Conservation (phyloP, 371 early-diverging fungal genomes). For the Capillidium rhysosporum region DNA sequence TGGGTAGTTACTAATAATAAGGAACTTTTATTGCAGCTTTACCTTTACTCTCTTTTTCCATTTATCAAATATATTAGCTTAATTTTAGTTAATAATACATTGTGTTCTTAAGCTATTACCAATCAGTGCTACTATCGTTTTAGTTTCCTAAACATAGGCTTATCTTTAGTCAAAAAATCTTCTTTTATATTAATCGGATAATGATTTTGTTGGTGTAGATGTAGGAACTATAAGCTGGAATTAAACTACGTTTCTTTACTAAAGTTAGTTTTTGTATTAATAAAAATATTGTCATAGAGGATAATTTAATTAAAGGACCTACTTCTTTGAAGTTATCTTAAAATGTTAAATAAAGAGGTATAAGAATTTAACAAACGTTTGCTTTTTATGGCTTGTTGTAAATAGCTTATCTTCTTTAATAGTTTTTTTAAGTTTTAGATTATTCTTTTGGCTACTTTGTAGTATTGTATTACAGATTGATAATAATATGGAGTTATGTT, state of each 20-base stretch:
- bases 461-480: neutral
- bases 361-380: neutral
- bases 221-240: neutral
- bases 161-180: neutral
- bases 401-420: neutral
- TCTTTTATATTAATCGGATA: constrained; percentile 5
- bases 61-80: neutral
- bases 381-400: neutral
- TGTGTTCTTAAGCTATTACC: constrained; percentile 1
- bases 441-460: neutral
- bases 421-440: neutral
- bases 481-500: constrained; percentile 1
- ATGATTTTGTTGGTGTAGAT: neutral
- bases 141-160: neutral
- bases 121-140: neutral
- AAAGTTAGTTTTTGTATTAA: neutral
- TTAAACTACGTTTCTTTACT: constrained; percentile 5
- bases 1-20: neutral
- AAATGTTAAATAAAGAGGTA: neutral
- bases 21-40: neutral
- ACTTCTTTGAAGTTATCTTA: neutral
- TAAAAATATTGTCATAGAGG: neutral
- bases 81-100: neutral
- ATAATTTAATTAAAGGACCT: neutral
- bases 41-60: constrained; percentile 1